Evolutionary conservation across 1,284 basidiomycete genomes (phyloP).

Genomic region (Boletellus deceptivus): DNA sequence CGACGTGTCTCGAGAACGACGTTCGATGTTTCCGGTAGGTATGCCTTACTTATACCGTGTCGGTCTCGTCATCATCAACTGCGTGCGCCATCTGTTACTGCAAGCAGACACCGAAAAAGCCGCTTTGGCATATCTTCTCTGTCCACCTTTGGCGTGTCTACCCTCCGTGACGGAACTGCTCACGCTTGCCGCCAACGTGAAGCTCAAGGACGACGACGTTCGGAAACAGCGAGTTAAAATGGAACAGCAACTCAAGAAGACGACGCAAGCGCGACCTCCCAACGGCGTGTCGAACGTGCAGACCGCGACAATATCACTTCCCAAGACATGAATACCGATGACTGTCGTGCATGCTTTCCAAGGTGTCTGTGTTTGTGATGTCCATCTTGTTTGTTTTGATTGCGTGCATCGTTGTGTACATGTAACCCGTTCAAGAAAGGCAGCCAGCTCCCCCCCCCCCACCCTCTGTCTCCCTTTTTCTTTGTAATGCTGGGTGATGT

Average conservation of each 20-base stretch:
- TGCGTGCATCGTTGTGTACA: neutral
- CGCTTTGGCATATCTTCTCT: constrained; percentile 50
- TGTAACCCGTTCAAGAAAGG: neutral
- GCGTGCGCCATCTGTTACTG: constrained; percentile 60
- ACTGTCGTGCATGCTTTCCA: neutral
- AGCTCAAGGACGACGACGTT: constrained; percentile 81
- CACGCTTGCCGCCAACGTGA: constrained; percentile 58
- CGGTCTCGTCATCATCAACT: constrained; percentile 70
- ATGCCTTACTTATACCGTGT: constrained; percentile 79
- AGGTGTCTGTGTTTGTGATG: neutral
- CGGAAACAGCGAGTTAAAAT: constrained; percentile 73
- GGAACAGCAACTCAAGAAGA: constrained; percentile 62
- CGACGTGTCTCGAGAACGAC: constrained; percentile 3
- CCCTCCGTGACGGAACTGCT: constrained; percentile 64
- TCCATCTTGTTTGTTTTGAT: neutral
- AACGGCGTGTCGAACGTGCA: constrained; percentile 29
- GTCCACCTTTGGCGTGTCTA: constrained; percentile 51
- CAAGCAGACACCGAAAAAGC: constrained; percentile 48
- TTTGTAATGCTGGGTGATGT: no score
- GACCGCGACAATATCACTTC: constrained; percentile 28
- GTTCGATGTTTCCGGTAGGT: constrained; percentile 43
- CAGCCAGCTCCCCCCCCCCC: no score
- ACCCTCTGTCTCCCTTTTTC: neutral
- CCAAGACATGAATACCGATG: constrained; percentile 18
- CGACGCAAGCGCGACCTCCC: constrained; percentile 44